Conservation (phyloP, 176 grass and related monocot species). For the Rhynchospora breviuscula region DNA sequence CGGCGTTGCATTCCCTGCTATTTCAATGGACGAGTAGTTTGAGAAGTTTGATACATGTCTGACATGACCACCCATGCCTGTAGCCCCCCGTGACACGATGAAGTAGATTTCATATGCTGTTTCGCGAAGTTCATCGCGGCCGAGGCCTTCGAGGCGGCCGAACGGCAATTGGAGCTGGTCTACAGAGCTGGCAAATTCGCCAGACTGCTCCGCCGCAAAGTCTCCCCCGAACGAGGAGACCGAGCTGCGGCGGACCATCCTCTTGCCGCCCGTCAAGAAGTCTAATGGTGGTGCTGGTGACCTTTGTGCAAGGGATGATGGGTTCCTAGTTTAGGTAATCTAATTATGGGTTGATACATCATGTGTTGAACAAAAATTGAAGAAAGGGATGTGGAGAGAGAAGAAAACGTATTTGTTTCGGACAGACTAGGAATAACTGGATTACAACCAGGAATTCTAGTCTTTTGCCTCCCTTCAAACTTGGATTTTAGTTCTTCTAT, state of each 20-base stretch:
- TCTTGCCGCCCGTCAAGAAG: slow-evolving; percentile 12
- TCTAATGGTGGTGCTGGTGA: slow-evolving; percentile 11
- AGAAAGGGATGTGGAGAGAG: background rate
- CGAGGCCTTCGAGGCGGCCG: slow-evolving; percentile 36
- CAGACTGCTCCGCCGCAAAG: slow-evolving; percentile 14
- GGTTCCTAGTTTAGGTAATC: slow-evolving; percentile 11
- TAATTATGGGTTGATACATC: slow-evolving; percentile 22
- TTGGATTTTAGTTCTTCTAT: background rate
- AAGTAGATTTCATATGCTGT: slow-evolving; percentile 62
- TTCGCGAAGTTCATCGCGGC: slow-evolving; percentile 37
- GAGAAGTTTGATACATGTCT: background rate
- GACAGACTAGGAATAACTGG: slow-evolving; percentile 23
- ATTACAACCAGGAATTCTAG: background rate
- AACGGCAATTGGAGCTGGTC: slow-evolving; percentile 57
- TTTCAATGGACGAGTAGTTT: background rate
- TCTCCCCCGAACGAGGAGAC: slow-evolving; percentile 18
- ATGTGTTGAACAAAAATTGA: slow-evolving; percentile 13
- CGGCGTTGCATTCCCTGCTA: background rate
- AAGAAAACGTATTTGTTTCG: slow-evolving; percentile 18
- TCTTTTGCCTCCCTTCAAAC: background rate
- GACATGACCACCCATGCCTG: slow-evolving; percentile 16
- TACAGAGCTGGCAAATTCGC: slow-evolving; percentile 14
- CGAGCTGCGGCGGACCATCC: slow-evolving; percentile 28
- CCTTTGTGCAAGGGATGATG: background rate
- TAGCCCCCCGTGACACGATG: slow-evolving; percentile 29